These are phyloP conservation scores for Melampsora larici-populina DNA, from an alignment of 1,284 basidiomycete genomes.

Conservation along the genomic window DNA sequence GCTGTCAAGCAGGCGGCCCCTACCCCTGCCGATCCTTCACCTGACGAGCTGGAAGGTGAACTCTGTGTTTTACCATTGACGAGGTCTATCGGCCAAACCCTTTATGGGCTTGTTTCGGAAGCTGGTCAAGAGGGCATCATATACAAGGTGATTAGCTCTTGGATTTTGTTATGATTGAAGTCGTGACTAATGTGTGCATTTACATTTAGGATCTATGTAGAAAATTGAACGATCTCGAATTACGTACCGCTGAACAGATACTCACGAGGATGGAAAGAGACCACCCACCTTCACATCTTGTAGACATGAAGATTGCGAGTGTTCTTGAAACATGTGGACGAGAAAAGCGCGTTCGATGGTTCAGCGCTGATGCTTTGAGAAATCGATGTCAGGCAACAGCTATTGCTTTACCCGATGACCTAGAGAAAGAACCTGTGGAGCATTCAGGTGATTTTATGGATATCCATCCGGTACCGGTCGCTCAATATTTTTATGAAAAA, in stretches of 20 bases:
- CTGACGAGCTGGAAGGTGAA: conserved; percentile 29
- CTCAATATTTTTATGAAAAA: conserved; percentile 29
- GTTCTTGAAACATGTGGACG: conserved; percentile 72
- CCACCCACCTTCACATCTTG: conserved; percentile 65
- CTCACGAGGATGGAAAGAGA: conserved; percentile 65
- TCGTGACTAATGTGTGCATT: no score
- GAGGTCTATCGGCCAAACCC: conserved; percentile 30
- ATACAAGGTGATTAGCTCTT: conserved; percentile 31
- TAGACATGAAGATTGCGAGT: conserved; percentile 65
- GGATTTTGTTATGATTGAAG: no score
- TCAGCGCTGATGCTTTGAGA: conserved; percentile 53
- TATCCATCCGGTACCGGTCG: conserved; percentile 20
- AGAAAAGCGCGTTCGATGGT: conserved; percentile 74
- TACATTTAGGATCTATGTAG: conserved; percentile 63
- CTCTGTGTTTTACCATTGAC: conserved; percentile 23
- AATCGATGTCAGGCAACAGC: conserved; percentile 23
- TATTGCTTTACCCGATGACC: conserved; percentile 24
- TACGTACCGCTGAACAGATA: conserved; percentile 72
- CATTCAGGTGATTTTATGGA: conserved; percentile 19
- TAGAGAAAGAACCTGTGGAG: not conserved
- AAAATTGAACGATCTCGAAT: conserved; percentile 67
- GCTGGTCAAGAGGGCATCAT: conserved; percentile 36
- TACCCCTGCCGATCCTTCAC: not conserved
- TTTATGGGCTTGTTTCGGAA: conserved; percentile 19
- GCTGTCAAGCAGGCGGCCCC: not conserved